These are phyloP conservation scores for Pholiota molesta DNA, from an alignment of 768 basidiomycete genomes.

Conservation along the genomic window DNA sequence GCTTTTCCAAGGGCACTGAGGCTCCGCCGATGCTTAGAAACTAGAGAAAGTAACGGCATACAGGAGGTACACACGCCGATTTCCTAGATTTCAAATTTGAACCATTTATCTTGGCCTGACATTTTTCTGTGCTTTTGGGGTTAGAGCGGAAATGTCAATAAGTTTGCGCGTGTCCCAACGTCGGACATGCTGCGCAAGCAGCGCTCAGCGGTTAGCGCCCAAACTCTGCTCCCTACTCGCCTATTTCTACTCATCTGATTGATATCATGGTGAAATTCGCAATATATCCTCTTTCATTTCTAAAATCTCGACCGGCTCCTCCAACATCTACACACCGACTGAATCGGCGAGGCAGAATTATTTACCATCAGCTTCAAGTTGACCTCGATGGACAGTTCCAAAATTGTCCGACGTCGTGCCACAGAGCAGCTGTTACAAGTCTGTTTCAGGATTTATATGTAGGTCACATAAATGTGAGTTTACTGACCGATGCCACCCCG, in stretches of 20 bases:
- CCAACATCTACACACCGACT: no score
- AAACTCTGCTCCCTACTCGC: not conserved
- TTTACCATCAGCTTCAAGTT: not conserved
- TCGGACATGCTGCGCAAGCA: not conserved
- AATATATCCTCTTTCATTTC: not conserved
- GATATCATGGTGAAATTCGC: not conserved
- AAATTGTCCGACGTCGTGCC: not conserved
- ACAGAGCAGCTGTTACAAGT: not conserved
- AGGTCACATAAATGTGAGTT: no score
- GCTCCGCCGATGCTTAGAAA: constrained; percentile 75
- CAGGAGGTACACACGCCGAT: no score
- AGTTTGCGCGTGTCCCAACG: no score
- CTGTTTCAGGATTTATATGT: not conserved
- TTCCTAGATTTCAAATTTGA: no score
- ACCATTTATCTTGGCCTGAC: no score
- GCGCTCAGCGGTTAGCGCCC: not conserved
- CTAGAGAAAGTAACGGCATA: constrained; percentile 24
- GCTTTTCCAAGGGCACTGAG: constrained; percentile 76
- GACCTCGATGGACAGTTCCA: not conserved
- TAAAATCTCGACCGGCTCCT: not conserved
- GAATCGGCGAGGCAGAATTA: not conserved
- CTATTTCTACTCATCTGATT: not conserved
- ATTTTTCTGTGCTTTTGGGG: no score
- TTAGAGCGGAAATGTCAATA: no score
- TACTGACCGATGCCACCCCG: no score